phyloP scores from a whole-genome alignment of 805 yeast genomes.

The Blastobotrys parvus region DNA sequence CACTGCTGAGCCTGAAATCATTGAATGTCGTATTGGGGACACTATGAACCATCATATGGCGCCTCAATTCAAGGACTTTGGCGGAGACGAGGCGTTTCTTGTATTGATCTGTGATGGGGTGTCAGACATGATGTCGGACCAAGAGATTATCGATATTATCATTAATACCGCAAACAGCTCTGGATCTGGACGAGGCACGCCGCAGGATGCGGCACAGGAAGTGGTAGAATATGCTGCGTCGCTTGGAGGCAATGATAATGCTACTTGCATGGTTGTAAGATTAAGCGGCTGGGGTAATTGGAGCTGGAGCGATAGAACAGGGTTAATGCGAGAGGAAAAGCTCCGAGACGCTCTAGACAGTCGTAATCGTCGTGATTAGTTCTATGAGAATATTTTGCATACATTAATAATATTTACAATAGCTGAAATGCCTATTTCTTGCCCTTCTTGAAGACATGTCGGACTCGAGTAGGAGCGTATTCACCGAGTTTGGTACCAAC shows the following conservation, averaged over 20 bases:
- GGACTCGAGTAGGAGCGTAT: conserved; percentile 89
- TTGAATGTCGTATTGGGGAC: conserved; percentile 61
- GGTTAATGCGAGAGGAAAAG: conserved; percentile 66
- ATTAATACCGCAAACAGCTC: conserved; percentile 46
- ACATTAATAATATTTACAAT: neutral
- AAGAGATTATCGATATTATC: conserved; percentile 82
- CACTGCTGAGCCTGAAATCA: conserved; percentile 85
- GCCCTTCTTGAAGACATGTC: conserved; percentile 55
- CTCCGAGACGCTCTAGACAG: conserved; percentile 35
- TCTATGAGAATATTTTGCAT: neutral
- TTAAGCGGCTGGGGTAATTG: conserved; percentile 91
- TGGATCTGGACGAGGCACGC: conserved; percentile 67
- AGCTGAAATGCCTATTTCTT: conserved; percentile 10
- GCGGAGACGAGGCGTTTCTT: conserved; percentile 85
- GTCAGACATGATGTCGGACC: conserved; percentile 71
- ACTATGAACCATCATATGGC: conserved; percentile 8
- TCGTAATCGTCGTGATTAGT: conserved; percentile 3
- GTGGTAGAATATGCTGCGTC: conserved; percentile 76
- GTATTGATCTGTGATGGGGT: conserved; percentile 83
- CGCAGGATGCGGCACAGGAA: conserved; percentile 80
- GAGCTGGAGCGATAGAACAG: conserved; percentile 70
- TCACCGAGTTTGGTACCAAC: conserved; percentile 94
- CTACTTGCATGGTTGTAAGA: conserved; percentile 79
- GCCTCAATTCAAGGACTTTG: conserved; percentile 30
- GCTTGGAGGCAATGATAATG: conserved; percentile 89